Base-by-base conservation (phyloP, 768 basidiomycete genomes). In the Leucocoprinus birnbaumii region DNA sequence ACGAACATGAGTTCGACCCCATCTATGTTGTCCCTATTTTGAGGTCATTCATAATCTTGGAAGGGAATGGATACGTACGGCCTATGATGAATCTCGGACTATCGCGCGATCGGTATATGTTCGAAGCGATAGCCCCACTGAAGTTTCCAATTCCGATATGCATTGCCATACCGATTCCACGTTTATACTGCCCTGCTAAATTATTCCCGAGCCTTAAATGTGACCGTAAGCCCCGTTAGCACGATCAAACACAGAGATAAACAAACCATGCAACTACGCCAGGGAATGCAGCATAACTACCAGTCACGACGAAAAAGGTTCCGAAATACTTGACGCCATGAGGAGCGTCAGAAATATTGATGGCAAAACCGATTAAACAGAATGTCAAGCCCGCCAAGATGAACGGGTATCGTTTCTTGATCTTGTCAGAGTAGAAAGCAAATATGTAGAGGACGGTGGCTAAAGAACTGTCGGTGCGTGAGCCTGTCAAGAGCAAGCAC, bases 101-200 rank as follows among this genome's bases (percentile, higher is more conserved):
- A 61, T 89, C 87, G 58, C 74, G 71, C 0, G 77, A 58, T 13
- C 84, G 75, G 63, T 82, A 89, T 6, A 89, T 79, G 58, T 83
- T 86, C 6, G 77, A 74, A 2, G 85, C 80, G 50, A 88, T 82
- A 0, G 82, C 83, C 1, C 85, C 86, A 24, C 79, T 70, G 57
- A 87, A 80, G 61, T 87, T 86, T 0, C 84, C 86, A 18, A 86
- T 74, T 6, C 83, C 82, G 24, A 87, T 83, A n/a, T 87, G 82
- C 22, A 87, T 50, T 0, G 85, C 85, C 78, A 89, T 82, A 2
- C 82, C 85, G 10, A 85, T 71, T 1, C 74, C 86, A 3, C 87
- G 85, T 63, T 88, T 89, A 64, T 84, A 87, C 56, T 86, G 84
- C 0, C 87, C 87, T 0, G 79, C 68, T 10, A 86, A 72, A 59